These are phyloP conservation scores for Paramecium biaurelia DNA, from an alignment of 73 alveolate genomes.

Conservation along the genomic window DNA sequence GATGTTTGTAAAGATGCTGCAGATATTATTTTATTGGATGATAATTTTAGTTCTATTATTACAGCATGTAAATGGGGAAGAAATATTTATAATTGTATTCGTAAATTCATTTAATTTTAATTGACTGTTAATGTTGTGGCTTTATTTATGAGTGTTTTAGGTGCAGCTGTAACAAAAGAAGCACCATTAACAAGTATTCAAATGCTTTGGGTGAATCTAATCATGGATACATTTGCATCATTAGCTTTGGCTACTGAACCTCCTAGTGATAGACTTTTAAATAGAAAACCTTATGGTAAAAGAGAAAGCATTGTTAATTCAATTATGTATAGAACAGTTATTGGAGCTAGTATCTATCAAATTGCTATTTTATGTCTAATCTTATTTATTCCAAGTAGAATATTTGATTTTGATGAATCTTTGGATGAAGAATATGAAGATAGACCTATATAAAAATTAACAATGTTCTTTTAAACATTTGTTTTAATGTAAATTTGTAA, in stretches of 20 bases:
- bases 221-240: slow-evolving; percentile 97
- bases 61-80: slow-evolving; percentile 95
- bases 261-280: slow-evolving; percentile 82
- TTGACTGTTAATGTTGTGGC: slow-evolving; percentile 92
- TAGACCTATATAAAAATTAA: slow-evolving; percentile 50
- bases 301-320: slow-evolving; percentile 87
- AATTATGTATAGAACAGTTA: slow-evolving; percentile 88
- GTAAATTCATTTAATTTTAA: slow-evolving; percentile 93
- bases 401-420: neutral
- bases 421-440: neutral
- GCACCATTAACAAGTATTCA: slow-evolving; percentile 86
- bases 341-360: slow-evolving; percentile 79
- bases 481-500: slow-evolving; percentile 91
- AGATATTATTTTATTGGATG: slow-evolving; percentile 91
- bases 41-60: slow-evolving; percentile 90
- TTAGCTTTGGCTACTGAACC: slow-evolving; percentile 97
- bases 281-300: slow-evolving; percentile 87
- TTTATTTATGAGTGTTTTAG: slow-evolving; percentile 76
- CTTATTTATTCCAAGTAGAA: slow-evolving; percentile 49
- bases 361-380: slow-evolving; percentile 69
- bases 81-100: slow-evolving; percentile 90
- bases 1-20: slow-evolving; percentile 96
- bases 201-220: slow-evolving; percentile 96
- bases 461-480: slow-evolving; percentile 87
- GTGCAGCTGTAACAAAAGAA: slow-evolving; percentile 80